Base-by-base conservation (phyloP, 208 protist genomes). In the Leishmania amazonensis region DNA sequence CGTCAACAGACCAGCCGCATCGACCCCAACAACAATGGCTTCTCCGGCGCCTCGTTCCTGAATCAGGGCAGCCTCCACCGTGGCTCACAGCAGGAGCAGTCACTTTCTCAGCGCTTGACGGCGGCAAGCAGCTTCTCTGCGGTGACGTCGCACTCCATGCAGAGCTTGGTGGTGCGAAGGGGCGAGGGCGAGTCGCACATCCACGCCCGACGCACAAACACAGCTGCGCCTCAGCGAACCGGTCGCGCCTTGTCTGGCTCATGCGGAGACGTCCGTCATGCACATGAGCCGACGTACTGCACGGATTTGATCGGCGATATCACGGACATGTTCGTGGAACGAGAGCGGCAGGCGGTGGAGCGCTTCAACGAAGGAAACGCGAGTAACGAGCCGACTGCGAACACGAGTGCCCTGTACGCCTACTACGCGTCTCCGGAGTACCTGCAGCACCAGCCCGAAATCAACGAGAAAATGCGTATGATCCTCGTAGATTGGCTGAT, bases 401-500 rank as follows among this genome's bases (percentile, higher is more conserved):
- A 92, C 83, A 81, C 85, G 47, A 84, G 82, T 42, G 31, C 53
- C 17, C 84, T 94, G 51, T 90, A 92, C 82, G 73, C 78, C 75
- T 94, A 91, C 83, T 94, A 92, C 77, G 89, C 92, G 60, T 94
- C 88, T 35, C 91, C 94, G 21, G 85, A 90, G 79, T 97, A 96
- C 82, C 84, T 97, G 38, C 89, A 93, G 80, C 90, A 96, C 80
- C 95, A 97, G 81, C 91, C 95, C 15, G 97, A 99, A 78, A 95
- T 99, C 62, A 99, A 96, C 83, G 93, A 98, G 78, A 98, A 98
- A 85, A 99, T 99, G 98, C 93, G 99, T 60, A 93, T 98, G 76
- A 99, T 99, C 82, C 89, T 99, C 28, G 93, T 99, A 28, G 99
- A 99, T 90, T 99, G 99, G 99, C 95, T 99, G 75, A 94, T 99